phyloP scores from a whole-genome alignment of 192 early-diverging fungal species.

The Globomyces pollinis-pini region DNA sequence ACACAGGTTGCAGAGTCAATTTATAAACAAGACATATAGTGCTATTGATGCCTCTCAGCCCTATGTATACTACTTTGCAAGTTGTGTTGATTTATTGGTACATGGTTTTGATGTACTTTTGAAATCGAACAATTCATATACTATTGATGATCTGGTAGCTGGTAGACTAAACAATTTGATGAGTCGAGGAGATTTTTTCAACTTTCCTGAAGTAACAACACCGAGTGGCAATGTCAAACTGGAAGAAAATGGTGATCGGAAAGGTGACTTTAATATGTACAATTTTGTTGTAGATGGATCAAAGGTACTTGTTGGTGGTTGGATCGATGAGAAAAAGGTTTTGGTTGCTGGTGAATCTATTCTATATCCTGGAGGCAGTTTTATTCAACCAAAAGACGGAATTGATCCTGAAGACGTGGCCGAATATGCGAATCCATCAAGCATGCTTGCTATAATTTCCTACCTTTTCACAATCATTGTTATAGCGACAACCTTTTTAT shows the following conservation, averaged over 20 bases:
- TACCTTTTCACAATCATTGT: not conserved
- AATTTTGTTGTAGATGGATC: not conserved
- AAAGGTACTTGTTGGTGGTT: not conserved
- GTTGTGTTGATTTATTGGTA: not conserved
- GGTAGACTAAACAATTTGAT: not conserved
- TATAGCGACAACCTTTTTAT: not conserved
- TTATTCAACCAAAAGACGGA: not conserved
- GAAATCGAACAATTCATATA: not conserved
- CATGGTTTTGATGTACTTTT: constrained; percentile 8
- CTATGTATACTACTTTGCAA: constrained; percentile 1
- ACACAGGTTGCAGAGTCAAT: not conserved
- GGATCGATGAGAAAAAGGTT: not conserved
- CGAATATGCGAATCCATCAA: not conserved
- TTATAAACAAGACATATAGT: not conserved
- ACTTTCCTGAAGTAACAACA: not conserved
- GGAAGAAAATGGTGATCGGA: constrained; percentile 7
- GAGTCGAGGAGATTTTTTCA: not conserved
- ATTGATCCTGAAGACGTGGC: not conserved
- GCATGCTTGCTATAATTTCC: not conserved
- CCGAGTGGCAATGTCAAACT: not conserved
- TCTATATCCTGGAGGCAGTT: not conserved
- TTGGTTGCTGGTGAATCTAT: too few relatives aligned
- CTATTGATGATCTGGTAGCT: not conserved
- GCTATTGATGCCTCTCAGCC: not conserved
- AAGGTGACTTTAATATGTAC: not conserved